Evolutionary conservation across 495 filamentous ascomycete species (phyloP).

Genomic region (Chaetomium tenue): DNA sequence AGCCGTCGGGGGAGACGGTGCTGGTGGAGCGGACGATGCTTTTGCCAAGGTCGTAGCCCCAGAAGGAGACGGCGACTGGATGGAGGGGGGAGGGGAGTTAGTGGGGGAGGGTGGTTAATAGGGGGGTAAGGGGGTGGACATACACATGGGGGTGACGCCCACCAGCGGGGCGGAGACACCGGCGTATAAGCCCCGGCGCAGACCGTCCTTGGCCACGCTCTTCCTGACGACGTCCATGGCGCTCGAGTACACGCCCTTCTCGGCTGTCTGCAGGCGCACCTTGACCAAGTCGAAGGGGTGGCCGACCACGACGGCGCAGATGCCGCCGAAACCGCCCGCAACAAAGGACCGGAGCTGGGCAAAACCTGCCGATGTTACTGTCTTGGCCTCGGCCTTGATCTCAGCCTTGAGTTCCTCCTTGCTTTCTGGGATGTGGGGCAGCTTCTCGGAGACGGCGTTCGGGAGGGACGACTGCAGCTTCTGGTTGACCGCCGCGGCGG

Average conservation of each 20-base stretch:
- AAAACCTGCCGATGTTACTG: conserved; percentile 46
- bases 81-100: conserved; percentile 1
- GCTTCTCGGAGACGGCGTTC: conserved; percentile 40
- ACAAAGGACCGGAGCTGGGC: conserved; percentile 70
- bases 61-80: conserved; percentile 95
- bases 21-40: conserved; percentile 69
- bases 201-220: conserved; percentile 82
- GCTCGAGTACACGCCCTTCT: conserved; percentile 84
- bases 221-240: conserved; percentile 90
- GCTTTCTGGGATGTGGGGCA: conserved; percentile 53
- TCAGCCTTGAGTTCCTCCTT: conserved; percentile 54
- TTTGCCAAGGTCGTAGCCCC: conserved; percentile 97
- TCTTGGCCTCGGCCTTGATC: conserved; percentile 47
- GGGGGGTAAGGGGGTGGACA: conserved; percentile 9
- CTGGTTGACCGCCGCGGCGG: conserved; percentile 8
- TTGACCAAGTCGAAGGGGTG: conserved; percentile 98
- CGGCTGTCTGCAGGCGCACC: conserved; percentile 92
- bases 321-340: conserved; percentile 88
- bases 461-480: conserved; percentile 38
- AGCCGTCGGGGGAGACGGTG: conserved; percentile 61
- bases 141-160: conserved; percentile 98
- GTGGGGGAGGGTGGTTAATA: conserved; percentile 9
- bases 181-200: conserved; percentile 85
- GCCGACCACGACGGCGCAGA: conserved; percentile 89
- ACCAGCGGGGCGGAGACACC: conserved; percentile 92